Base-by-base conservation (phyloP, 1,284 basidiomycete genomes). In the Fomitopsis pinicola region DNA sequence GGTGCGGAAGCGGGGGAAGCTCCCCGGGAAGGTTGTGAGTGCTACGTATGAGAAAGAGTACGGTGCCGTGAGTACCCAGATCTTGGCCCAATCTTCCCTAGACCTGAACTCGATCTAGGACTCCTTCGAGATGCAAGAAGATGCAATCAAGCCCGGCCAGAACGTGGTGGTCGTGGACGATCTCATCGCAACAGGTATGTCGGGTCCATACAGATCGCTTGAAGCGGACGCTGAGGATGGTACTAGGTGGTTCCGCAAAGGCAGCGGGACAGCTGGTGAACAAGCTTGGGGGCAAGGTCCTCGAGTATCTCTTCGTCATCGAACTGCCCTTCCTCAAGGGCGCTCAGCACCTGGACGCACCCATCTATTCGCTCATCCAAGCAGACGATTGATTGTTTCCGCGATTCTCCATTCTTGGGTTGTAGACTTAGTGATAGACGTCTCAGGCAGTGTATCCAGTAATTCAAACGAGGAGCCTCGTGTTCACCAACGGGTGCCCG, bases 281-380 rank as follows among this genome's bases (percentile, higher is more conserved):
- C 36, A 87, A 92, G 76, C 83, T 87, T 66, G 94, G 94, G 42
- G 94, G 89, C 60, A 89, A 88, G 67, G 91, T 91, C 36, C 76
- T 97, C 60, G 94, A 98, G 77, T 98, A 98, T 78, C 77, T 99
- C 67, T 99, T 99, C 79, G 89, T 98, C 73, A 90, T 98, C 66
- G 93, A 95, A 66, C 77, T 98, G 57, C 80, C 89, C 53, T 90
- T 94, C 80, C 86, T 98, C 70, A 87, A 94, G 66, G 94, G 91
- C 12, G 75, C 82, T 9, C 80, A 85, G 63, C 89, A 91, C 76
- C 83, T 98, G 60, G 87, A 95, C 70, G 95, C 94, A 40, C 94
- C 95, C 3, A 77, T 88, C 19, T 97, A 96, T 77, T 92, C 91
- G 52, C 87, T 97, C 73, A 80, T 94, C 69, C 83, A 95, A 74